These are phyloP conservation scores for Neurospora sublineolata DNA, from an alignment of 495 filamentous ascomycete genomes.

Conservation along the genomic window DNA sequence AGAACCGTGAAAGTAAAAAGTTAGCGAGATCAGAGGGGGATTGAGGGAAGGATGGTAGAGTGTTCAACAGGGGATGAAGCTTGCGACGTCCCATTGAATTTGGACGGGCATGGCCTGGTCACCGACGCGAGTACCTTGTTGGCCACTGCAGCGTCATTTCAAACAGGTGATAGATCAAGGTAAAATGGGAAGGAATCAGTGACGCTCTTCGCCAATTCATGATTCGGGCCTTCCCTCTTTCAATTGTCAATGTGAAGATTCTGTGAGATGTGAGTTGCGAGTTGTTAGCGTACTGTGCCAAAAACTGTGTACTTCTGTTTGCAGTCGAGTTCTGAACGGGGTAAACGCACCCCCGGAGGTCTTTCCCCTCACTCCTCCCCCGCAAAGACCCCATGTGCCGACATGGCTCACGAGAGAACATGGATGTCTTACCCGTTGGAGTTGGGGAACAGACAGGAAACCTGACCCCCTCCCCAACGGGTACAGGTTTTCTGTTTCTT, in stretches of 20 bases:
- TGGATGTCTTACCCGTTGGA: not conserved
- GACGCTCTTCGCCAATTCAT: not conserved
- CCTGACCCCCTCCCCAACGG: no score
- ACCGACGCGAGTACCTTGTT: not conserved
- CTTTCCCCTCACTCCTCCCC: not conserved
- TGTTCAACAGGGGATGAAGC: not conserved
- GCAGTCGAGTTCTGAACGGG: not conserved
- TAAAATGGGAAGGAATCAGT: not conserved
- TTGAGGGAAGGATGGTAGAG: not conserved
- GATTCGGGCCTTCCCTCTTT: not conserved
- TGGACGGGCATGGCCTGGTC: not conserved
- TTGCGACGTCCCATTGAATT: not conserved
- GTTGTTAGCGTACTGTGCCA: not conserved
- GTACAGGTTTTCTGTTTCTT: not conserved
- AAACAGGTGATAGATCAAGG: not conserved
- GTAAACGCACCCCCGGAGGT: not conserved
- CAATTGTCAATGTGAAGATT: not conserved
- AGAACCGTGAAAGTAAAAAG: not conserved
- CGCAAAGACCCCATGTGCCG: not conserved
- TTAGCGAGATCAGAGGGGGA: not conserved
- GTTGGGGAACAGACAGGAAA: no score
- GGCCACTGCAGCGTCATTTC: not conserved
- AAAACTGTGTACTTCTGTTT: not conserved
- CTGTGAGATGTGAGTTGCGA: not conserved
- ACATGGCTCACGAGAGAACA: not conserved